Base-by-base conservation (phyloP, 306 rosid species). In the Myrica gale region DNA sequence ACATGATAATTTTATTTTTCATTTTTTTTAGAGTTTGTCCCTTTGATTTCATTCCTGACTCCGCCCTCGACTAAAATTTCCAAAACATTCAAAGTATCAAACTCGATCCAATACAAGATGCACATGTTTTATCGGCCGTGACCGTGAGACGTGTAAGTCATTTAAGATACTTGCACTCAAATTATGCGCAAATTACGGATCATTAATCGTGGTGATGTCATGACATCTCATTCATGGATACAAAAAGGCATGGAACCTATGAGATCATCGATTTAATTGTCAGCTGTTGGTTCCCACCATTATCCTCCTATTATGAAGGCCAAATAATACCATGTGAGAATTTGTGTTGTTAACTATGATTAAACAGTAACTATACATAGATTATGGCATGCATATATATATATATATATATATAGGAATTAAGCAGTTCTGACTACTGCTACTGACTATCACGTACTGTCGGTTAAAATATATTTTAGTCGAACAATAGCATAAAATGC, bases 221-320 rank as follows among this genome's bases (percentile, higher is more conserved):
- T 76, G 20, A 76, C 63, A 15, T 75, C 67, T 76, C 72, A 84
- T 79, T 87, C 37, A 32, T 32, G 85, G 88, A 52, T 74, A 73
- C 68, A 62, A 70, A 87, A 81, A 81, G 87, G 68, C n/a, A n/a
- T 74, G 69, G 55, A 72, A 61, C 48, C 47, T 71, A 57, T 68
- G 61, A 67, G 78, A 62, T 81, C 54, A 82, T 89, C 84, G 89
- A 88, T 87, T 82, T 87, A 84, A 75, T 75, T 51, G 61, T 58
- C 56, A 70, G 74, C 74, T 80, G 78, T 2, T 32, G 76, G 78
- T 81, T 80, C 85, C 79, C 89, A 84, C 89, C 85, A 80, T 80
- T 82, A 85, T 75, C 58, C 15, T 32, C 53, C 42, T 79, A 75
- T 77, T 82, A 84, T 82, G 70, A 74, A 73, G 20, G 58, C 79